A percentile compares a stretch with the other conserved stretches of the same genome.
These are phyloP conservation scores for Xylaria sp. DNA, from an alignment of 2,329 filamentous ascomycete genomes.

Conservation along the genomic window DNA sequence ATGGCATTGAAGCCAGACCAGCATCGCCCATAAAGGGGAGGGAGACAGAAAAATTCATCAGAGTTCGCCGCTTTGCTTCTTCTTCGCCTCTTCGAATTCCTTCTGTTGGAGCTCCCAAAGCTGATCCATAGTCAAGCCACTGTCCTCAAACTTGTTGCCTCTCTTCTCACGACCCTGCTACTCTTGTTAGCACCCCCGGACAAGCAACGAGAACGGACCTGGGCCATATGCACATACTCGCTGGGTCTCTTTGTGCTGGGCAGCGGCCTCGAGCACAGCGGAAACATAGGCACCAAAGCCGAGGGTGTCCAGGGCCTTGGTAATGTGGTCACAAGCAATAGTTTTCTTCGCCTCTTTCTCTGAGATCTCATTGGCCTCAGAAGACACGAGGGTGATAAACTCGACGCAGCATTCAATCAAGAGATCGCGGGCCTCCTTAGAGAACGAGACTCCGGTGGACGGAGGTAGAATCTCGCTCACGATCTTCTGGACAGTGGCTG, in stretches of 20 bases:
- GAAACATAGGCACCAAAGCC: constrained; percentile 90
- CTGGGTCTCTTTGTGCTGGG: constrained; percentile 77
- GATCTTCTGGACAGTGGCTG: constrained; percentile 73
- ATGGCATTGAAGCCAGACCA: too few relatives aligned
- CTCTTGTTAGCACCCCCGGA: constrained; percentile 12
- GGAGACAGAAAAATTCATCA: constrained; percentile 11
- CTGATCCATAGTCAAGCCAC: constrained; percentile 86
- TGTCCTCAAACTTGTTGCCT: constrained; percentile 93
- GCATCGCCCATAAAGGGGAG: background rate
- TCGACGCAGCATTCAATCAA: constrained; percentile 98
- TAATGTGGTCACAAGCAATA: constrained; percentile 96
- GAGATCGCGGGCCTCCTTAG: constrained; percentile 90
- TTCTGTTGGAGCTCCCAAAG: constrained; percentile 84
- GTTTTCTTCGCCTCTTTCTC: constrained; percentile 99
- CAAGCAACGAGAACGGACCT: background rate
- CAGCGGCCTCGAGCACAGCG: constrained; percentile 55
- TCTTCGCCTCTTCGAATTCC: constrained; percentile 61
- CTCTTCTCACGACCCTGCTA: constrained; percentile 87
- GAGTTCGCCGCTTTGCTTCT: constrained; percentile 26
- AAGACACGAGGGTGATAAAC: constrained; percentile 98
- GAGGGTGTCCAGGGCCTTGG: constrained; percentile 85
- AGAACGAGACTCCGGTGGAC: constrained; percentile 72
- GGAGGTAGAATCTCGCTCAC: constrained; percentile 87
- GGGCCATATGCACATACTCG: constrained; percentile 54
- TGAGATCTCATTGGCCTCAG: constrained; percentile 96